A percentile compares a stretch with the other conserved stretches of the same genome.
Evolutionary conservation across 2,329 filamentous ascomycete species (phyloP).

Genomic region (Trichoderma simmonsii): DNA sequence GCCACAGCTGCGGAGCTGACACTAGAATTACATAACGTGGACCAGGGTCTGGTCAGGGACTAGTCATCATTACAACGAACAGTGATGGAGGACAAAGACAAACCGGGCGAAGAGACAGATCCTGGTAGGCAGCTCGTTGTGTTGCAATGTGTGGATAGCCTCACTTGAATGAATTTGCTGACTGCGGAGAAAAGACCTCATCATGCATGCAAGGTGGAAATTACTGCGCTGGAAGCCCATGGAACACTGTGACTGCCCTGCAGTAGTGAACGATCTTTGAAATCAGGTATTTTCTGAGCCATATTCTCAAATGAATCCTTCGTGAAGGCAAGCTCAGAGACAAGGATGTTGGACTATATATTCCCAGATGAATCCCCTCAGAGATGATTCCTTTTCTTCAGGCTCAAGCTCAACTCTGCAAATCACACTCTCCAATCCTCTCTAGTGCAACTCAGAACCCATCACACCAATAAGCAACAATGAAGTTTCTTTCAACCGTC

Average conservation of each 20-base stretch:
- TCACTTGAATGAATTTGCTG: neutral
- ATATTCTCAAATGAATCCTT: neutral
- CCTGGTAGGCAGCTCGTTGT: neutral
- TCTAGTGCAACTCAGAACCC: neutral
- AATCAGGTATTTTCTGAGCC: neutral
- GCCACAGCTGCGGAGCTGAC: slow-evolving; percentile 2
- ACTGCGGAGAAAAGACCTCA: neutral
- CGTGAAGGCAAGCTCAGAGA: neutral
- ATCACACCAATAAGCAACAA: neutral
- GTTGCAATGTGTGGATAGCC: neutral
- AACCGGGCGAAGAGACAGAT: neutral
- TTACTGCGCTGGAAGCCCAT: neutral
- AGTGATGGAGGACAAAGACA: neutral
- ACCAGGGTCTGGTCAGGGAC: neutral
- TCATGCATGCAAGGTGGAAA: neutral
- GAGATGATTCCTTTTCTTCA: neutral
- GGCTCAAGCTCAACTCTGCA: neutral
- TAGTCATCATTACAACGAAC: neutral
- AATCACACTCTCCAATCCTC: neutral
- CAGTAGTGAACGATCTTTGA: neutral
- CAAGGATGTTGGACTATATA: neutral
- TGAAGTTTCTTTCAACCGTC: neutral
- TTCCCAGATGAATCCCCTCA: neutral
- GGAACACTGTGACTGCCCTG: neutral
- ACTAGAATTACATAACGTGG: slow-evolving; percentile 7